Evolutionary conservation across 495 filamentous ascomycete species (phyloP), one percentile per base, ranked within the genome.

Genomic region (Filosporella fistucella): DNA sequence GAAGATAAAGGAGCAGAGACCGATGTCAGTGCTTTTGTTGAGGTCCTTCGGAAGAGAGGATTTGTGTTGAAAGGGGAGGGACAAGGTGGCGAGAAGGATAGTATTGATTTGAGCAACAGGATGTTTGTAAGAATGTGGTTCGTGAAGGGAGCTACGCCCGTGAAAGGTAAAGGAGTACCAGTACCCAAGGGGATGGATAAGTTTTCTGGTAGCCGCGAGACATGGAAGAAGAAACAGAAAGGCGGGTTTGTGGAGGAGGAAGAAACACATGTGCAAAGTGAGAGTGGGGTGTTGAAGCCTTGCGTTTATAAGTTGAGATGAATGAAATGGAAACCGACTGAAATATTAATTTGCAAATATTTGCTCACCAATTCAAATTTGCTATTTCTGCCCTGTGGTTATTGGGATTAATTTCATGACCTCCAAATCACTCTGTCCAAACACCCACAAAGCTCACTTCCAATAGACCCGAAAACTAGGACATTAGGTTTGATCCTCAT

Each of bases 61-160:
- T 96, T 98, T 59, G 69, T 85, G 13, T 71, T 97, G 14, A 75
- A 78, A 49, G 75, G 74, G 16, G 68, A 72, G 18, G 53, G 45
- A 22, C 71, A 68, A 20, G 67, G 66, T 9, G 40, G 38, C 10
- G 58, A 60, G 12, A 34, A 4, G 48, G 62, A 56, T 22, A 69
- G 76, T 33, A 70, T 93, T 9, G 90, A 96, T 62, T 71, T 89
- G 61, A 77, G 72, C 26, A 98, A 98, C 68, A 95, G 87, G 69
- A 98, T 98, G 93, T 98, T 98, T 75, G 89, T 97, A 42, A 84
- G 81, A 62, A 91, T 98, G 89, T 76, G 80, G 55, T 97, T 98
- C 69, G 71, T 93, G 44, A 97, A 96, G 69, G 78, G 72, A 21
- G 73, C 73, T 20, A 71, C 80, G 30, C 83, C 86, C 3, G 65